phyloP scores from a whole-genome alignment of 2,329 filamentous ascomycete species.

The Alternaria arbusti region DNA sequence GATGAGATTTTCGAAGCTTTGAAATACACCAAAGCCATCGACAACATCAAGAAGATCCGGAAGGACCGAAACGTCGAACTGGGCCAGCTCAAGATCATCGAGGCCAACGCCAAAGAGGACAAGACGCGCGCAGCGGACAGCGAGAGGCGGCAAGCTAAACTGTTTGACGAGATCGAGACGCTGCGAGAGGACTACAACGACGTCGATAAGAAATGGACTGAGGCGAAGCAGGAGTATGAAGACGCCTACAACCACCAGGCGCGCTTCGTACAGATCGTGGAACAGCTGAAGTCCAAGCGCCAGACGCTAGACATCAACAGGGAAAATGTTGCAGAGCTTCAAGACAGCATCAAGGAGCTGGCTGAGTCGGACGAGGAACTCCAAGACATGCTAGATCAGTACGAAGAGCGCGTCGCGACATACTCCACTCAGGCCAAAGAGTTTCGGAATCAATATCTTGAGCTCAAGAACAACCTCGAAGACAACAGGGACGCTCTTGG shows the following conservation, averaged over 20 bases:
- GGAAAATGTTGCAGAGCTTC: constrained; percentile 72
- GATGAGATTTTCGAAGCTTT: constrained; percentile 97
- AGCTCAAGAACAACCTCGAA: constrained; percentile 63
- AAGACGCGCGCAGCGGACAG: constrained; percentile 81
- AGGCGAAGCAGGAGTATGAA: constrained; percentile 58
- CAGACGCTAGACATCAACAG: constrained; percentile 75
- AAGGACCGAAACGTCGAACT: constrained; percentile 84
- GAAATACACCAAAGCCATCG: constrained; percentile 97
- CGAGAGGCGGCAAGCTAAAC: constrained; percentile 58
- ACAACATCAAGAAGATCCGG: constrained; percentile 85
- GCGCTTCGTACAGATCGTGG: constrained; percentile 75
- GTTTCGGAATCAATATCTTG: constrained; percentile 68
- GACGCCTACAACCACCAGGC: constrained; percentile 76
- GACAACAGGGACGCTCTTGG: constrained; percentile 51
- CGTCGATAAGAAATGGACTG: constrained; percentile 41
- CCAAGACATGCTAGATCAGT: constrained; percentile 73
- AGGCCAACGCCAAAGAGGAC: constrained; percentile 78
- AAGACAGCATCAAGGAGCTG: constrained; percentile 76
- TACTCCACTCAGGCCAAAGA: constrained; percentile 69
- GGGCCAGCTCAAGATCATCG: constrained; percentile 72
- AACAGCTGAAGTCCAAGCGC: constrained; percentile 76
- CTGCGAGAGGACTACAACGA: constrained; percentile 33
- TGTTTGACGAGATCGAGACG: constrained; percentile 71
- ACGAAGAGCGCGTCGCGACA: constrained; percentile 74
- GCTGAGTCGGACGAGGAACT: constrained; percentile 79